These are phyloP conservation scores for Vanderwaltozyma verrucispora DNA, from an alignment of 805 yeast genomes.

Conservation along the genomic window DNA sequence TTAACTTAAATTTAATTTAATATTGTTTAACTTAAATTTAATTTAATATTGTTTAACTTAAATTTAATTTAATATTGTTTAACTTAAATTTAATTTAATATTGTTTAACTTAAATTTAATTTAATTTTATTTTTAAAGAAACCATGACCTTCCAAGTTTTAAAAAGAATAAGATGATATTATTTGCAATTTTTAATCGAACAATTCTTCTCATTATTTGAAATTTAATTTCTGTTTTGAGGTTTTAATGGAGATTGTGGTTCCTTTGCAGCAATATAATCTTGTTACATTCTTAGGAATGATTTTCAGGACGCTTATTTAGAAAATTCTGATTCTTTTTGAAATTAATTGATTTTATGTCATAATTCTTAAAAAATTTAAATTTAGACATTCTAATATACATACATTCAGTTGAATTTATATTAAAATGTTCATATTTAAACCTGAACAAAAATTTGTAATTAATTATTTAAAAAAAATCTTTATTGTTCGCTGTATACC, in stretches of 20 bases:
- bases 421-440: no score
- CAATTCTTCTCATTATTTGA: slow-evolving; percentile 25
- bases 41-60: no score
- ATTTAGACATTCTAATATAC: neutral
- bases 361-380: neutral
- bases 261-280: slow-evolving; percentile 29
- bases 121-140: slow-evolving; percentile 4
- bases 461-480: no score
- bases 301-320: slow-evolving; percentile 26
- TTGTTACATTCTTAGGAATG: slow-evolving; percentile 30
- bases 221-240: slow-evolving; percentile 11
- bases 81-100: neutral
- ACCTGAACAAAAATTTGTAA: no score
- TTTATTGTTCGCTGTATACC: neutral
- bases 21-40: no score
- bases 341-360: neutral
- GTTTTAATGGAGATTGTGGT: slow-evolving; percentile 31
- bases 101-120: neutral
- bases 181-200: slow-evolving; percentile 28
- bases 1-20: no score
- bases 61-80: neutral
- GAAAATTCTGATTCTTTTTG: slow-evolving; percentile 30
- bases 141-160: slow-evolving; percentile 32
- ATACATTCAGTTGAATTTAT: neutral
- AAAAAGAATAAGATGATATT: slow-evolving; percentile 29